A percentile compares a stretch with the other conserved stretches of the same genome.
Conservation (phyloP, 768 basidiomycete genomes). For the Glaciozyma antarctica region DNA sequence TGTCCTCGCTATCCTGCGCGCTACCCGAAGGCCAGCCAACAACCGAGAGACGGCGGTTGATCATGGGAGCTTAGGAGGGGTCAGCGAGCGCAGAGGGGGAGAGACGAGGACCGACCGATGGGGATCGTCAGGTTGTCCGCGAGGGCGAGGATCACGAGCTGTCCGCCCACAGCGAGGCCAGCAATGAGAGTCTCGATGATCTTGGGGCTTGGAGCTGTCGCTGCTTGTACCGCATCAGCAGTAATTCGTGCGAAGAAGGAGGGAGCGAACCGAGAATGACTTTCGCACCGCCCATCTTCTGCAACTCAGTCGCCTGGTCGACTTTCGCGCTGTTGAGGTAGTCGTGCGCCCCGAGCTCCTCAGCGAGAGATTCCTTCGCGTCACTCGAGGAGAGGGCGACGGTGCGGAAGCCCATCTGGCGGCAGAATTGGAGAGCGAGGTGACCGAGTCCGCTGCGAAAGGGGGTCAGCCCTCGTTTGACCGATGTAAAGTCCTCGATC, state of each 20-base stretch:
- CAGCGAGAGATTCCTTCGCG: slow-evolving; percentile 39
- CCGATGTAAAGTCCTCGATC: no score
- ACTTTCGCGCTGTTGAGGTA: slow-evolving; percentile 39
- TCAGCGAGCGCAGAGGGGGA: neutral
- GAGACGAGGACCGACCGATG: slow-evolving; percentile 1
- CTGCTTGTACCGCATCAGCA: no score
- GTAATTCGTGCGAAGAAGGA: no score
- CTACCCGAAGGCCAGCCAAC: slow-evolving; percentile 28
- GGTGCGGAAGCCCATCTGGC: slow-evolving; percentile 41
- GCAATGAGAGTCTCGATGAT: slow-evolving; percentile 8
- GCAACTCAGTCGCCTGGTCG: slow-evolving; percentile 36
- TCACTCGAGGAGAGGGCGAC: slow-evolving; percentile 40
- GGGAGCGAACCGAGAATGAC: slow-evolving; percentile 33
- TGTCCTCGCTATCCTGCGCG: slow-evolving; percentile 23
- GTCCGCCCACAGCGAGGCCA: slow-evolving; percentile 27
- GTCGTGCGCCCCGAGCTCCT: slow-evolving; percentile 40
- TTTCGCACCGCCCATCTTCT: slow-evolving; percentile 42
- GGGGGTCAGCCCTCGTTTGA: neutral
- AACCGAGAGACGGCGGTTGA: slow-evolving; percentile 30
- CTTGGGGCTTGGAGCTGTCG: neutral
- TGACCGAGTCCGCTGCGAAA: slow-evolving; percentile 38
- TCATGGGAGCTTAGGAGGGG: slow-evolving; percentile 12
- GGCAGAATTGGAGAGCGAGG: slow-evolving; percentile 40
- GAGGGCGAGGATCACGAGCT: slow-evolving; percentile 25
- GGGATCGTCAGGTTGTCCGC: slow-evolving; percentile 16